Conservation (phyloP, 495 filamentous ascomycete genomes). For the Neurospora tetraspora region DNA sequence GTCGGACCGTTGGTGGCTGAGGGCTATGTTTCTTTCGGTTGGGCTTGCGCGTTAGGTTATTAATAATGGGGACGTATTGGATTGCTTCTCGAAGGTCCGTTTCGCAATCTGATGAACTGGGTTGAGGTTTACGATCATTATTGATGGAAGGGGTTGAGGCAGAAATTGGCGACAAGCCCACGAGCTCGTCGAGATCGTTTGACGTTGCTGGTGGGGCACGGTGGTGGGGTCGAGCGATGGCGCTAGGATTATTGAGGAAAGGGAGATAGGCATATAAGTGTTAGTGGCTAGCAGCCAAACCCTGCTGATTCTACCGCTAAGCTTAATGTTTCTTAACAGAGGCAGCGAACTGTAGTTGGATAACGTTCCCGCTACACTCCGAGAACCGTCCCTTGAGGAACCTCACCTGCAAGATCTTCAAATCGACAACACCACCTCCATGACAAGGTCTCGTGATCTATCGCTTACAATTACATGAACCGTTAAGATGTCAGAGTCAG, state of each 20-base stretch:
- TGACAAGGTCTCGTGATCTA: neutral
- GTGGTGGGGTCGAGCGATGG: neutral
- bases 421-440: neutral
- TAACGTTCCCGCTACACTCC: neutral
- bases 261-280: neutral
- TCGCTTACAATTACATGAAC: neutral
- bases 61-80: accelerated
- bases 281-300: neutral
- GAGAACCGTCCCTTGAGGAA: neutral
- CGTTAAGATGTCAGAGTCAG: neutral
- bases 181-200: neutral
- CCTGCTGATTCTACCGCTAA: neutral
- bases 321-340: neutral
- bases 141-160: neutral
- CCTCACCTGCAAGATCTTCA: neutral
- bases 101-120: neutral
- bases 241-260: neutral
- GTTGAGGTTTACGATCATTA: neutral
- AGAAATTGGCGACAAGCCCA: neutral
- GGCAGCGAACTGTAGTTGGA: neutral
- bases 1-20: neutral
- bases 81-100: neutral
- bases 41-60: neutral
- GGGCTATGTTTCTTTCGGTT: neutral
- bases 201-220: neutral